A percentile compares a stretch with the other conserved stretches of the same genome.
phyloP scores from a whole-genome alignment of 225 moss, liverwort and hornwort species.

The Polytrichum formosum region DNA sequence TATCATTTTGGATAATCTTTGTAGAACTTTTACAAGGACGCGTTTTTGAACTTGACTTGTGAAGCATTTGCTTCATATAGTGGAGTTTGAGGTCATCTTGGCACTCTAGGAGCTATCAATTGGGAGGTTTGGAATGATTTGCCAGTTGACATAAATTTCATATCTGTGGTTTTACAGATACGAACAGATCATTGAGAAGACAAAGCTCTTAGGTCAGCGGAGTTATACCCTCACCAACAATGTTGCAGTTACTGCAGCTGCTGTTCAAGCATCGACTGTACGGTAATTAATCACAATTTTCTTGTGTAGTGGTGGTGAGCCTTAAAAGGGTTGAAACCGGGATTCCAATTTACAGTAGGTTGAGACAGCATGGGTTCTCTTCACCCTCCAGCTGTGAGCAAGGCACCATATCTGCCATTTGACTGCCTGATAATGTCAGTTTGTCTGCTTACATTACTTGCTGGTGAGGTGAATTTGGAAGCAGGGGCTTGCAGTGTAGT shows the following conservation, averaged over 20 bases:
- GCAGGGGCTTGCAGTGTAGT: no score
- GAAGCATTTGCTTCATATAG: background rate
- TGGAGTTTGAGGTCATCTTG: background rate
- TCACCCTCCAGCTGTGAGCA: no score
- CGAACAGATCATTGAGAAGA: conserved; percentile 95
- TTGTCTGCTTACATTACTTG: no score
- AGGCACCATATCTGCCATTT: no score
- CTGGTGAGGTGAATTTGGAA: no score
- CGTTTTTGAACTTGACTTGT: no score
- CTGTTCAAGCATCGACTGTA: conserved; percentile 50
- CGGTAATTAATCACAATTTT: conserved; percentile 34
- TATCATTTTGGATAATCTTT: background rate
- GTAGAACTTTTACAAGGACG: background rate
- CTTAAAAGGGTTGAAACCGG: no score
- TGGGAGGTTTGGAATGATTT: background rate
- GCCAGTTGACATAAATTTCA: background rate
- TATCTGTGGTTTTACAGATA: conserved; percentile 46
- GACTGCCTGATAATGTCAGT: no score
- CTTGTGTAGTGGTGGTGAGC: no score
- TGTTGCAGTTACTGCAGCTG: conserved; percentile 65
- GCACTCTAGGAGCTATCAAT: background rate
- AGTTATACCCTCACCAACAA: conserved; percentile 76
- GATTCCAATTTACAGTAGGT: no score
- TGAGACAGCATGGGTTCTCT: no score
- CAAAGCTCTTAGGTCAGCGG: conserved; percentile 77